Evolutionary conservation across 176 grass and related monocot species (phyloP).

Genomic region (Carex parvula): DNA sequence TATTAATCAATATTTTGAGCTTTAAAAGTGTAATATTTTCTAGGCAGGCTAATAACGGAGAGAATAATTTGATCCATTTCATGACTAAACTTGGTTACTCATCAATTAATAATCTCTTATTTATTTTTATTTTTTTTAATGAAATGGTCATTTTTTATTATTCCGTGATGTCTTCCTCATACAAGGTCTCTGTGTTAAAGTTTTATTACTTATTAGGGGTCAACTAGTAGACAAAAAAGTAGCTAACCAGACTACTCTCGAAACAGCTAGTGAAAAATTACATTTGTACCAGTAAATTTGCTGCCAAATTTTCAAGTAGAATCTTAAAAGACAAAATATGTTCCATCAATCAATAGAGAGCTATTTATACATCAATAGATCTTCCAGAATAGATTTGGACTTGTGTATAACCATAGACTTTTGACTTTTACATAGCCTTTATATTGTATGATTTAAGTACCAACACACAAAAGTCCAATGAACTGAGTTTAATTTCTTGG

Average conservation of each 20-base stretch:
- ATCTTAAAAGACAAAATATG: not conserved
- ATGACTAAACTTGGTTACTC: not conserved
- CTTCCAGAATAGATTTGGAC: not conserved
- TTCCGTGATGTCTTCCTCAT: not conserved
- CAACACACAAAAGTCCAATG: not conserved
- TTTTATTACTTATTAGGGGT: not conserved
- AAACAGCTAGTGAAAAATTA: not conserved
- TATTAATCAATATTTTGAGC: not conserved
- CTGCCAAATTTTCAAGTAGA: not conserved
- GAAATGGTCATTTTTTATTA: not conserved
- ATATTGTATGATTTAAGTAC: not conserved
- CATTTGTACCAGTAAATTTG: not conserved
- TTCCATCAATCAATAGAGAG: not conserved
- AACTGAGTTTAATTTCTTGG: not conserved
- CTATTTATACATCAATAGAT: not conserved
- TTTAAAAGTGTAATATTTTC: not conserved
- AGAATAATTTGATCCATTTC: not conserved
- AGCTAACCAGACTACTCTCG: not conserved
- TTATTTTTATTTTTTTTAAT: not conserved
- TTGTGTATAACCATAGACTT: not conserved
- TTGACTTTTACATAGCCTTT: not conserved
- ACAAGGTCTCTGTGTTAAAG: not conserved
- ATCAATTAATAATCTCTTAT: not conserved
- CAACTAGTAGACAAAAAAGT: not conserved
- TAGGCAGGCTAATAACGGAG: not conserved